Percentiles rank a stretch among this genome's conserved stretches.
Conservation (phyloP, 2,329 filamentous ascomycete species). For the Fusarium sulawesiense region DNA sequence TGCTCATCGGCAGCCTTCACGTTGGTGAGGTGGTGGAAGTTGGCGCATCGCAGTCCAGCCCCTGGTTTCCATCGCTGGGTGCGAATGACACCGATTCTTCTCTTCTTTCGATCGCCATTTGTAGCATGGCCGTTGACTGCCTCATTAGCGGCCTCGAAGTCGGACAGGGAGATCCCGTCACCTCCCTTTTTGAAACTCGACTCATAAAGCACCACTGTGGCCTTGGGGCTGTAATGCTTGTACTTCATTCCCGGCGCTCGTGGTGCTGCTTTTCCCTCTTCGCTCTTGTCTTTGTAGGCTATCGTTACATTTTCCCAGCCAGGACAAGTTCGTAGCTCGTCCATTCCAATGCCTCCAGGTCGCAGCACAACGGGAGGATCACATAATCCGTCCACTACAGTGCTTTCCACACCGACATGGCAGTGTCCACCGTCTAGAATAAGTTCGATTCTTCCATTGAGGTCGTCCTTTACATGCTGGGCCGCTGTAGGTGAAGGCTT, state of each 20-base stretch:
- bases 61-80: slow-evolving; percentile 64
- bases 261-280: slow-evolving; percentile 73
- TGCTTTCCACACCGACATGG: slow-evolving; percentile 92
- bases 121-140: slow-evolving; percentile 40
- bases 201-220: slow-evolving; percentile 86
- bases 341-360: slow-evolving; percentile 87
- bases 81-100: slow-evolving; percentile 64
- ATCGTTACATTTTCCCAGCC: slow-evolving; percentile 85
- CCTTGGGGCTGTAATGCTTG: slow-evolving; percentile 94
- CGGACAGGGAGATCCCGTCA: slow-evolving; percentile 52
- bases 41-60: slow-evolving; percentile 53
- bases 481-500: slow-evolving; percentile 92
- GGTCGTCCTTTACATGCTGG: slow-evolving; percentile 87
- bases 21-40: slow-evolving; percentile 40
- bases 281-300: slow-evolving; percentile 81
- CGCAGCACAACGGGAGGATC: slow-evolving; percentile 83
- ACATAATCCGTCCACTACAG: slow-evolving; percentile 91
- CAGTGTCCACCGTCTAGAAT: slow-evolving; percentile 92
- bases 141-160: slow-evolving; percentile 47
- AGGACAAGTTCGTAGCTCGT: slow-evolving; percentile 76
- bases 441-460: slow-evolving; percentile 82
- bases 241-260: slow-evolving; percentile 99
- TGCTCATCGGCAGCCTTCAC: slow-evolving; percentile 42
- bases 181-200: slow-evolving; percentile 53
- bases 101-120: slow-evolving; percentile 30